Evolutionary conservation across 352 stramenopile species (phyloP).

Genomic region (Phytophthora meadii): DNA sequence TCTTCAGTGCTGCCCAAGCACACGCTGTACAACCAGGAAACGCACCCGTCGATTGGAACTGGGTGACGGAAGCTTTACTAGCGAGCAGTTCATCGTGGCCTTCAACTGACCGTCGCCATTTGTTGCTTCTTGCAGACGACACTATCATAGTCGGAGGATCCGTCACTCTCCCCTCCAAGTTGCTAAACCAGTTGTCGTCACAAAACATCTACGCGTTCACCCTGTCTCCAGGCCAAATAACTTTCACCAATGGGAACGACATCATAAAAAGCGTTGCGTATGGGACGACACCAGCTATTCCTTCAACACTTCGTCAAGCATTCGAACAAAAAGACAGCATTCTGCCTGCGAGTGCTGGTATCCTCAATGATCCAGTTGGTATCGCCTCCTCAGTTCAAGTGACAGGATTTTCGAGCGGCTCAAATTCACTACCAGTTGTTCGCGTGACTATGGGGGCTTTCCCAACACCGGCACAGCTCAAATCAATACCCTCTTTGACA

Average conservation of each 20-base stretch:
- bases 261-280: conserved; percentile 34
- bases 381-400: conserved; percentile 34
- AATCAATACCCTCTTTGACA: conserved; percentile 7
- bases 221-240: conserved; percentile 24
- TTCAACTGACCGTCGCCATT: conserved; percentile 29
- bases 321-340: conserved; percentile 36
- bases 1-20: conserved; percentile 28
- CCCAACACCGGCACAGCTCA: conserved; percentile 18
- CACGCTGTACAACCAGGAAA: conserved; percentile 8
- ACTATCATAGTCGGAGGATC: conserved; percentile 13
- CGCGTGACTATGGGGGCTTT: conserved; percentile 27
- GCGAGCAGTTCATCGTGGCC: conserved; percentile 32
- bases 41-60: conserved; percentile 24
- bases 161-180: conserved; percentile 8
- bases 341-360: conserved; percentile 27
- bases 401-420: conserved; percentile 31
- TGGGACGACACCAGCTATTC: conserved; percentile 21
- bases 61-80: conserved; percentile 18
- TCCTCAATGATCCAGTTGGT: conserved; percentile 29
- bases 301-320: conserved; percentile 35
- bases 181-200: conserved; percentile 21
- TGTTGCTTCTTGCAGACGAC: conserved; percentile 30
- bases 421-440: conserved; percentile 41
- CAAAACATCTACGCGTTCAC: conserved; percentile 44
- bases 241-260: conserved; percentile 13